Evolutionary conservation across 2,329 filamentous ascomycete genomes (phyloP).

Genomic region (Spiromastix sp.): DNA sequence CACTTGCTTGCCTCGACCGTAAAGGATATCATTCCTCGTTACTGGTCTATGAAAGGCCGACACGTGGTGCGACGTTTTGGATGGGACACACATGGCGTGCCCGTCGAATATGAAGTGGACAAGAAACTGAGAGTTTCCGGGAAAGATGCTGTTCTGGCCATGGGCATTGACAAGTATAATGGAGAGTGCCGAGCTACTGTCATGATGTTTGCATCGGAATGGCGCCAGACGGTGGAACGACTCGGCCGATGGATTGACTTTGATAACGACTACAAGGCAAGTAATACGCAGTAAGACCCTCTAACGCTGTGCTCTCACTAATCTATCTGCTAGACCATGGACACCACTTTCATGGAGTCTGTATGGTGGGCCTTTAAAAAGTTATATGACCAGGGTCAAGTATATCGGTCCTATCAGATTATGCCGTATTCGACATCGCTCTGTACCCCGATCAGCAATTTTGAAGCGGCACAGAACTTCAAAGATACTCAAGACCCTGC

Average conservation of each 20-base stretch:
- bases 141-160: slow-evolving; percentile 70
- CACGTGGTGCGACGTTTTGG: slow-evolving; percentile 80
- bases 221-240: slow-evolving; percentile 71
- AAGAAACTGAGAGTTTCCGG: slow-evolving; percentile 79
- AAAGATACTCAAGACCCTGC: slow-evolving; percentile 79
- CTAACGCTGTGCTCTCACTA: neutral
- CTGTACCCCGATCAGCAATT: slow-evolving; percentile 75
- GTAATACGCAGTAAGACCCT: neutral
- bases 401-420: slow-evolving; percentile 76
- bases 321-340: too few species aligned
- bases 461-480: slow-evolving; percentile 84
- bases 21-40: slow-evolving; percentile 84
- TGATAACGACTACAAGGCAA: slow-evolving; percentile 79
- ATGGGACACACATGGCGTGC: slow-evolving; percentile 83
- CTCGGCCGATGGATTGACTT: slow-evolving; percentile 88
- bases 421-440: slow-evolving; percentile 85
- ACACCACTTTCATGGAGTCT: slow-evolving; percentile 78
- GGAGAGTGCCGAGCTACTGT: slow-evolving; percentile 77
- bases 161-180: slow-evolving; percentile 78
- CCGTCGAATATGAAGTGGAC: slow-evolving; percentile 88
- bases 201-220: slow-evolving; percentile 73
- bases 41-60: slow-evolving; percentile 88
- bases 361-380: slow-evolving; percentile 92
- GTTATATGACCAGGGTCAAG: slow-evolving; percentile 70
- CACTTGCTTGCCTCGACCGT: slow-evolving; percentile 79